Evolutionary conservation across 352 stramenopile genomes (phyloP).

Genomic region (Pythium plurisporium): DNA sequence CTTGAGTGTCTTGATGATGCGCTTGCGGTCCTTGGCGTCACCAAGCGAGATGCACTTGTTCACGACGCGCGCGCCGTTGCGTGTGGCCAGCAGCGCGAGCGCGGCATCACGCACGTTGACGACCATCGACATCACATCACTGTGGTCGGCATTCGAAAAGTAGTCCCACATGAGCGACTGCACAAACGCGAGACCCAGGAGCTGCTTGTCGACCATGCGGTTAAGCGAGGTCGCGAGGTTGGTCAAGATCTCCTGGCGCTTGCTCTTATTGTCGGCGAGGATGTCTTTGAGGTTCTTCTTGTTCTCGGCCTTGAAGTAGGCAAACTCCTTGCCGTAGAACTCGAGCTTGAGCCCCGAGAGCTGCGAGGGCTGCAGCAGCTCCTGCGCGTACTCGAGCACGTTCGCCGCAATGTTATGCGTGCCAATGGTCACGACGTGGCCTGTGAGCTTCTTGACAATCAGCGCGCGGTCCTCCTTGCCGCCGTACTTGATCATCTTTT

Average conservation of each 20-base stretch:
- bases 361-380: constrained; percentile 83
- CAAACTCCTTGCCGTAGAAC: constrained; percentile 88
- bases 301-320: constrained; percentile 79
- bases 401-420: constrained; percentile 94
- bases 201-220: constrained; percentile 87
- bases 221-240: constrained; percentile 67
- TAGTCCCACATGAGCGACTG: constrained; percentile 90
- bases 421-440: constrained; percentile 89
- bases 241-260: constrained; percentile 73
- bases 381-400: constrained; percentile 90
- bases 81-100: constrained; percentile 81
- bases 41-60: constrained; percentile 83
- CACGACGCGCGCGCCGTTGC: constrained; percentile 81
- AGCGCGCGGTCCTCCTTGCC: constrained; percentile 65
- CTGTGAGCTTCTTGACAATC: constrained; percentile 91
- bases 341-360: constrained; percentile 84
- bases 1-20: constrained; percentile 89
- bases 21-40: constrained; percentile 87
- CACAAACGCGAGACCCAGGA: constrained; percentile 84
- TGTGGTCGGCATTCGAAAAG: constrained; percentile 70
- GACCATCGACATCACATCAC: constrained; percentile 82
- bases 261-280: constrained; percentile 52
- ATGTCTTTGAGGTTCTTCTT: constrained; percentile 83
- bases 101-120: constrained; percentile 83
- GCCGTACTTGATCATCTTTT: constrained; percentile 97